A percentile compares a stretch with the other conserved stretches of the same genome.
Conservation (phyloP, 1,284 basidiomycete genomes). For the Boletus austroedulis region DNA sequence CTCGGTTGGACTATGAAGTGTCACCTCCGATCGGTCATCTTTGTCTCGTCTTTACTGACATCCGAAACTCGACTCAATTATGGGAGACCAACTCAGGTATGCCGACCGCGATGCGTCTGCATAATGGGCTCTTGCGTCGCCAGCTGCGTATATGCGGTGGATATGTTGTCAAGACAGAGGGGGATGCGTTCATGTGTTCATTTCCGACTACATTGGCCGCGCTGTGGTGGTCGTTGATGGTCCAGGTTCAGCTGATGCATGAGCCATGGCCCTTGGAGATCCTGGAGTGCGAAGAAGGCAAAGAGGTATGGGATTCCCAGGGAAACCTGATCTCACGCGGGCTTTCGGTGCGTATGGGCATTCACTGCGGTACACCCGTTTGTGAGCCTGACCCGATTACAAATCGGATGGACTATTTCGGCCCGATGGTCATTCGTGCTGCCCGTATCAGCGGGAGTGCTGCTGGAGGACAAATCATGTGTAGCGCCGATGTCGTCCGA, state of each 20-base stretch:
- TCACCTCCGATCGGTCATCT: slow-evolving; percentile 86
- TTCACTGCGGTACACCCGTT: slow-evolving; percentile 89
- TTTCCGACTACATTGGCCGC: slow-evolving; percentile 89
- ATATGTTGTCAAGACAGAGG: slow-evolving; percentile 99
- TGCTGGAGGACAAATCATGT: slow-evolving; percentile 93
- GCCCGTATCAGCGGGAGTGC: slow-evolving; percentile 84
- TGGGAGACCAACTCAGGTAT: slow-evolving; percentile 99
- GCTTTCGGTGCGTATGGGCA: slow-evolving; percentile 95
- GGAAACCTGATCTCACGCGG: slow-evolving; percentile 83
- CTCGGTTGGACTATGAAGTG: slow-evolving; percentile 79
- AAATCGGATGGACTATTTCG: slow-evolving; percentile 96
- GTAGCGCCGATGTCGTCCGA: slow-evolving; percentile 84
- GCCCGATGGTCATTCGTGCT: slow-evolving; percentile 90
- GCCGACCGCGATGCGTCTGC: slow-evolving; percentile 91
- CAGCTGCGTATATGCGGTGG: slow-evolving; percentile 90
- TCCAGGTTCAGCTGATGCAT: slow-evolving; percentile 84
- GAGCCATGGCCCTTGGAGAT: slow-evolving; percentile 95
- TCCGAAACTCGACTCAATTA: slow-evolving; percentile 93
- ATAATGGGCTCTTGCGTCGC: slow-evolving; percentile 86
- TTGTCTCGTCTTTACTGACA: slow-evolving; percentile 97
- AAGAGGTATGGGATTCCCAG: slow-evolving; percentile 69
- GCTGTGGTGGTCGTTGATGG: slow-evolving; percentile 88
- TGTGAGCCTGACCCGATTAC: slow-evolving; percentile 96
- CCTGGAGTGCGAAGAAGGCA: slow-evolving; percentile 89
- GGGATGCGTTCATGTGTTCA: slow-evolving; percentile 98